These are phyloP conservation scores for Nigrospora sphaerica DNA, from an alignment of 2,329 filamentous ascomycete genomes.

Conservation along the genomic window DNA sequence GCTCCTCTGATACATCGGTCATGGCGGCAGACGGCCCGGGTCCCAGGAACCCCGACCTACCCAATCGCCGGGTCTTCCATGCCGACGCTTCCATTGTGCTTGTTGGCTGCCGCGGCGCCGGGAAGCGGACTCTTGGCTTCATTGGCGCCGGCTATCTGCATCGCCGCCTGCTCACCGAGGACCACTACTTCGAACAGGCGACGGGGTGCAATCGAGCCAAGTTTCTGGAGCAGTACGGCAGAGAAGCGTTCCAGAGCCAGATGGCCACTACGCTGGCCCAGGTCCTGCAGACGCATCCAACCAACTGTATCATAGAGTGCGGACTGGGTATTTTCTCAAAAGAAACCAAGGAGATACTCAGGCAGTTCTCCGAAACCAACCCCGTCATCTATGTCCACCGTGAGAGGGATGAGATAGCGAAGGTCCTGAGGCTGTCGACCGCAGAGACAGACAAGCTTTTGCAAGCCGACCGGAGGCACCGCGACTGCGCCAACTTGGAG, in stretches of 20 bases:
- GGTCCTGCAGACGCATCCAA: conserved; percentile 51
- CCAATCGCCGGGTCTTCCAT: conserved; percentile 39
- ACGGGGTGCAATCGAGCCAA: conserved; percentile 53
- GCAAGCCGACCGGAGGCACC: conserved; percentile 46
- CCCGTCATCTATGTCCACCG: conserved; percentile 65
- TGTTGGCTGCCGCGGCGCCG: conserved; percentile 63
- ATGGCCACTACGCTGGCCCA: conserved; percentile 55
- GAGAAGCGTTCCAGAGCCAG: conserved; percentile 52
- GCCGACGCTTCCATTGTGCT: conserved; percentile 62
- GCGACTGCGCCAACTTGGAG: conserved; percentile 61
- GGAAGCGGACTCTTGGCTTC: conserved; percentile 66
- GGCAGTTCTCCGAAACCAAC: conserved; percentile 54
- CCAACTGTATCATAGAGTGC: conserved; percentile 62
- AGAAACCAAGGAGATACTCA: conserved; percentile 49
- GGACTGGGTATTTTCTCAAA: conserved; percentile 57
- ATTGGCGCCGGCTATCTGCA: conserved; percentile 64
- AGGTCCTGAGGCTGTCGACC: conserved; percentile 39
- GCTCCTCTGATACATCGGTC: background rate
- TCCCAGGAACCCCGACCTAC: conserved; percentile 18
- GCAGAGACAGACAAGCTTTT: conserved; percentile 51
- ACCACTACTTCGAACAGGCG: conserved; percentile 58
- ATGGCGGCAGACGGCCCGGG: conserved; percentile 5
- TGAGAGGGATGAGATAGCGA: conserved; percentile 55
- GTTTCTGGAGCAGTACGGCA: conserved; percentile 55
- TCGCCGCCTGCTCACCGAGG: conserved; percentile 60